These are phyloP conservation scores for Cercophora newfieldiana DNA, from an alignment of 495 filamentous ascomycete genomes.

Conservation along the genomic window DNA sequence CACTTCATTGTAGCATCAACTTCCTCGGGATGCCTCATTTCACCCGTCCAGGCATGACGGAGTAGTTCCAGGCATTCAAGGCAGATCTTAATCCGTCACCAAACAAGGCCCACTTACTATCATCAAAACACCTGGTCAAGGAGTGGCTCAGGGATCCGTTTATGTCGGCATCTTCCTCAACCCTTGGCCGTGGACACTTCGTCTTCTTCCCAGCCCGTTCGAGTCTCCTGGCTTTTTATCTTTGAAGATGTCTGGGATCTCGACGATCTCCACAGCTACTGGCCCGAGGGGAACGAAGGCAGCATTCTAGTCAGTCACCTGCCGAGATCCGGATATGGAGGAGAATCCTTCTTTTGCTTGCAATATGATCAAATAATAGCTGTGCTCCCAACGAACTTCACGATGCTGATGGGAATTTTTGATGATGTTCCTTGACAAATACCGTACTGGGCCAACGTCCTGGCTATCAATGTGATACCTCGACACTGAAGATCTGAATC, in stretches of 20 bases:
- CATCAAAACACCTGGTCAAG: background rate
- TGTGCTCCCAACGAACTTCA: background rate
- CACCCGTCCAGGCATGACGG: no score
- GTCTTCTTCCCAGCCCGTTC: background rate
- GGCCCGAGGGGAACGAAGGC: background rate
- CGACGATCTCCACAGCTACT: background rate
- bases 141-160: background rate
- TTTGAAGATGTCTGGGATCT: background rate
- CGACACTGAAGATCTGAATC: no score
- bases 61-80: no score
- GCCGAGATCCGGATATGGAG: background rate
- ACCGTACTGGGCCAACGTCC: no score
- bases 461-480: no score
- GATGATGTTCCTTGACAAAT: no score
- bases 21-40: no score
- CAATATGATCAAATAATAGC: background rate
- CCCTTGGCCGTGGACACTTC: background rate
- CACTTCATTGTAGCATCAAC: no score
- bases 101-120: background rate
- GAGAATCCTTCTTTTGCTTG: background rate
- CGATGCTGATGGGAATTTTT: background rate
- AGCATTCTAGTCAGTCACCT: background rate
- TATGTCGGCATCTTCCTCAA: background rate
- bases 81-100: no score
- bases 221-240: background rate